phyloP scores from a whole-genome alignment of 176 grass and related monocot genomes.

The Eleusine coracana region DNA sequence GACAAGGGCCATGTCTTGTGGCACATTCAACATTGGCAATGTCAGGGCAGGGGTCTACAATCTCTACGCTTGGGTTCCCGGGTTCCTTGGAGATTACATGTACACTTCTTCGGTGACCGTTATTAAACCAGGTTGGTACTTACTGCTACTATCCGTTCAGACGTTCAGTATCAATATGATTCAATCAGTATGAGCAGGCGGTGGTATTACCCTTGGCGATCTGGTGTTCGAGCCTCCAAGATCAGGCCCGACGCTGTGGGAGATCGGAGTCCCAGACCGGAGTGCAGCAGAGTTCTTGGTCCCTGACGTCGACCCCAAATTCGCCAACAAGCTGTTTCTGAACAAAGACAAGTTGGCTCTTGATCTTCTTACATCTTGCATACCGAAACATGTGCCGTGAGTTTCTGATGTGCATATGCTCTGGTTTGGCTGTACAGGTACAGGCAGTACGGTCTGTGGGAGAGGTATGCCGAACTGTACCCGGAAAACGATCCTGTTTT shows the following conservation, averaged over 20 bases:
- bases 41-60: slow-evolving; percentile 60
- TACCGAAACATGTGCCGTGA: not conserved
- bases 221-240: slow-evolving; percentile 70
- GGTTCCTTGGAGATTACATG: slow-evolving; percentile 71
- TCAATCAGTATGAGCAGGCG: not conserved
- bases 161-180: no score
- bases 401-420: not conserved
- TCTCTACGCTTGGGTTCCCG: slow-evolving; percentile 78
- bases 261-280: slow-evolving; percentile 81
- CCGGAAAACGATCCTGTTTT: slow-evolving; percentile 53
- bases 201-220: slow-evolving; percentile 34
- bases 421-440: slow-evolving; percentile 31
- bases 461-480: slow-evolving; percentile 73
- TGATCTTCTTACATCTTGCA: not conserved
- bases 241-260: slow-evolving; percentile 69
- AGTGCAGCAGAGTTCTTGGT: slow-evolving; percentile 72
- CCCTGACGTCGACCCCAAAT: slow-evolving; percentile 55
- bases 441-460: slow-evolving; percentile 90
- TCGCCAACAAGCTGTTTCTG: slow-evolving; percentile 49
- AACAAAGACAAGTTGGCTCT: slow-evolving; percentile 46
- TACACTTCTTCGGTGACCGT: slow-evolving; percentile 39
- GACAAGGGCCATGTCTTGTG: slow-evolving; percentile 39
- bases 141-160: not conserved
- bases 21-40: slow-evolving; percentile 54
- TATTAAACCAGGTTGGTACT: slow-evolving; percentile 44